These are phyloP conservation scores for Tetrahymena thermophila DNA, from an alignment of 73 alveolate genomes.

Conservation along the genomic window DNA sequence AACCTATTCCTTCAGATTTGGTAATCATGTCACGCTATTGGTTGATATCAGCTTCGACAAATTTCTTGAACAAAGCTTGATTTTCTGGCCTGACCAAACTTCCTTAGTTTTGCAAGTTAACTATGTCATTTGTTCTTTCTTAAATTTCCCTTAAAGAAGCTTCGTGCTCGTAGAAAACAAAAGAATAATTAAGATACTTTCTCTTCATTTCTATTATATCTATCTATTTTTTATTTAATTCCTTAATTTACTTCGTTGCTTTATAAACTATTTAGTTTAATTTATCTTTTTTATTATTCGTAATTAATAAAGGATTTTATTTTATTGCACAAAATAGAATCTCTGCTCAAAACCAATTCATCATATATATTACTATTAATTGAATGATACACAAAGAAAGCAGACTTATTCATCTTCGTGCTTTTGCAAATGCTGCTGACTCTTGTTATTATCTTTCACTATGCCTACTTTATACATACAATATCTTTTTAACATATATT, in stretches of 20 bases:
- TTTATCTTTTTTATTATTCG: not conserved
- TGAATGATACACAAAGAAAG: not conserved
- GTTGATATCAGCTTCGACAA: not conserved
- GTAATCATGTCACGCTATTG: not conserved
- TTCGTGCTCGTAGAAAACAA: not conserved
- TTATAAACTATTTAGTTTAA: not conserved
- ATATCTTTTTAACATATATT: not conserved
- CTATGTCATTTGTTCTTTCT: not conserved
- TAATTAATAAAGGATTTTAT: not conserved
- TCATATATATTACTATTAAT: no score
- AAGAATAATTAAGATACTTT: not conserved
- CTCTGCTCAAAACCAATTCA: not conserved
- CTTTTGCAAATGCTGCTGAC: not conserved
- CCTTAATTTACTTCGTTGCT: not conserved
- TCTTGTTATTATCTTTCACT: not conserved
- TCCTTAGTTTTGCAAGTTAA: not conserved
- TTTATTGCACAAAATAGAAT: not conserved
- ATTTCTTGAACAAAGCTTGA: not conserved
- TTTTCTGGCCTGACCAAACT: not conserved
- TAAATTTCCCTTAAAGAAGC: not conserved
- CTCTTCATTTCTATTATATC: not conserved
- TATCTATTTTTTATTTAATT: not conserved
- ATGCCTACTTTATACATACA: not conserved
- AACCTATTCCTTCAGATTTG: not conserved
- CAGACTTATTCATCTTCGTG: not conserved